A percentile compares a stretch with the other conserved stretches of the same genome.
phyloP scores from a whole-genome alignment of 1,284 basidiomycete species.

The Meira miltonrushii region DNA sequence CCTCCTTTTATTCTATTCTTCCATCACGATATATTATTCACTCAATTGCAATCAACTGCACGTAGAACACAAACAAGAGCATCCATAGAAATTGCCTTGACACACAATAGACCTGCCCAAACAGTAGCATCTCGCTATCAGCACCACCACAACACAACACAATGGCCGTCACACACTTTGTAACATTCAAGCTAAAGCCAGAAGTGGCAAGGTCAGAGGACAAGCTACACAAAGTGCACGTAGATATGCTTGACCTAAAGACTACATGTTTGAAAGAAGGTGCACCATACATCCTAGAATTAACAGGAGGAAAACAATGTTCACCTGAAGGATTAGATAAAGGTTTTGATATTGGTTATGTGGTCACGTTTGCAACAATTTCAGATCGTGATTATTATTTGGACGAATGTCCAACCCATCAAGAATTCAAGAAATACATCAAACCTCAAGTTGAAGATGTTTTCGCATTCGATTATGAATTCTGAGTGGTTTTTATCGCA shows the following conservation, averaged over 20 bases:
- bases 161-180: slow-evolving; percentile 33
- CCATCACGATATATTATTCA: too few relatives aligned
- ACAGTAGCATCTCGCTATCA: too few relatives aligned
- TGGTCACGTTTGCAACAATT: slow-evolving; percentile 26
- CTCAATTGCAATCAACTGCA: too few relatives aligned
- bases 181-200: slow-evolving; percentile 29
- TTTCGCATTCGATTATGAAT: slow-evolving; percentile 31
- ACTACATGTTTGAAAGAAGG: slow-evolving; percentile 17
- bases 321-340: slow-evolving; percentile 26
- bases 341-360: slow-evolving; percentile 25
- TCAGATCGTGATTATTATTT: slow-evolving; percentile 27
- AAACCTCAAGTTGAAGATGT: slow-evolving; percentile 21
- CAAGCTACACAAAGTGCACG: slow-evolving; percentile 17
- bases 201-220: slow-evolving; percentile 7
- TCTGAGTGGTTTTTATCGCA: background rate
- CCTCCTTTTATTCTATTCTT: too few relatives aligned
- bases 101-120: too few relatives aligned
- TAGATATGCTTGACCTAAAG: slow-evolving; percentile 20
- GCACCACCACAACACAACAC: background rate
- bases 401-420: slow-evolving; percentile 26
- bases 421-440: slow-evolving; percentile 24
- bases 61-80: too few relatives aligned
- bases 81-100: too few relatives aligned
- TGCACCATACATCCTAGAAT: slow-evolving; percentile 27
- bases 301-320: slow-evolving; percentile 24